Evolutionary conservation across 352 stramenopile genomes (phyloP).

Genomic region (Globisporangium iwayamae): DNA sequence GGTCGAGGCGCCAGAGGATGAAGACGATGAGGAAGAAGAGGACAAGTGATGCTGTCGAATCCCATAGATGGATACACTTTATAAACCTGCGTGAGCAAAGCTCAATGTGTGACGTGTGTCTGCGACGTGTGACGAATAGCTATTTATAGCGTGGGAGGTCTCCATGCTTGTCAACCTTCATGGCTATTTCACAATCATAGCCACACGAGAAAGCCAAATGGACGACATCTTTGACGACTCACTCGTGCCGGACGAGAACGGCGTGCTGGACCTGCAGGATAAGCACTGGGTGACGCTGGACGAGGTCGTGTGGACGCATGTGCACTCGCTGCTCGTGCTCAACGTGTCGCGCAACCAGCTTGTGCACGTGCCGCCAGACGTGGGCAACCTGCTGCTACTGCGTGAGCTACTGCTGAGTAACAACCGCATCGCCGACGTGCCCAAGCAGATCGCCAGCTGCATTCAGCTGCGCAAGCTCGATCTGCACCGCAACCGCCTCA

Average conservation of each 20-base stretch:
- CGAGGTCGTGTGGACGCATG: constrained; percentile 72
- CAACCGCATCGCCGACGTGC: constrained; percentile 58
- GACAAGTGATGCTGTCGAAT: background rate
- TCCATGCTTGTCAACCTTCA: background rate
- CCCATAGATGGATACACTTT: constrained; percentile 9
- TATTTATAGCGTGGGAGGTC: background rate
- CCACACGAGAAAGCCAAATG: constrained; percentile 25
- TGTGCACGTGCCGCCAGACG: constrained; percentile 46
- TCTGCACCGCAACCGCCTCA: constrained; percentile 67
- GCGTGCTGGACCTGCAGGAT: constrained; percentile 64
- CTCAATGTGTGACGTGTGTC: background rate
- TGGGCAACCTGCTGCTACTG: constrained; percentile 63
- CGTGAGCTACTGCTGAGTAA: constrained; percentile 57
- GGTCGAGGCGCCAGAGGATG: constrained; percentile 40
- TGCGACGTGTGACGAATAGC: no score
- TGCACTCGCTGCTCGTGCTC: constrained; percentile 61
- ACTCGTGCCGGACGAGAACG: constrained; percentile 63
- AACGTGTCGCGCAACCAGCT: constrained; percentile 73
- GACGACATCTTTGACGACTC: constrained; percentile 71
- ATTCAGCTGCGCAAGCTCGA: constrained; percentile 66
- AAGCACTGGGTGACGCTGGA: constrained; percentile 80
- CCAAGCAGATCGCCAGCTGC: constrained; percentile 49
- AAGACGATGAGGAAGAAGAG: constrained; percentile 29
- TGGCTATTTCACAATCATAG: background rate
- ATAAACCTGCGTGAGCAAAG: background rate